Base-by-base conservation (phyloP, 148 eudicot genomes). In the Selenicereus undatus region DNA sequence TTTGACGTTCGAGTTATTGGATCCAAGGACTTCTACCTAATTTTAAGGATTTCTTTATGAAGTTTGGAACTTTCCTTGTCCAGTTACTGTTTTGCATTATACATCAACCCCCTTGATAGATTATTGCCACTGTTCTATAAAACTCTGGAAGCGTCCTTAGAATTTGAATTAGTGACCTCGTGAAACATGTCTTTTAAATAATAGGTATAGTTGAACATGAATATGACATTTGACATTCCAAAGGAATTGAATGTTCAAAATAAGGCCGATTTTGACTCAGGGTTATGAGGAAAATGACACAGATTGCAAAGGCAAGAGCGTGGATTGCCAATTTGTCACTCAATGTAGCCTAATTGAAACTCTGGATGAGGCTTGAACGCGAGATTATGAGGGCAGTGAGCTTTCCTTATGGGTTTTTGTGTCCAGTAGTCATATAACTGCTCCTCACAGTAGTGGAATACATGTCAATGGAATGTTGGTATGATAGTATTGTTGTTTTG, bases 1-100 rank as follows among this genome's bases (percentile, higher is more conserved):
- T 32, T 32, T 32, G 32, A 32, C 2, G 32, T 32, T 32, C 32
- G 32, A 32, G 32, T 32, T 2, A 32, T 32, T 32, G 32, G 32
- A 16, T 75, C 2, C 29, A 18, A 62, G 27, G 58, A 74, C 29
- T 81, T 62, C 5, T 29, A 18, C 64, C 74, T 32, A 29, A 32
- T 22, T 69, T 8, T 24, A 27, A 29, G 24, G 35, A 50, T 29
- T 29, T 27, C 29, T 26, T 24, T 0, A 51, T 18, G 22, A 39
- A 39, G 14, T 69, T n/a, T 75, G 79, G 43, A 69, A 22, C 48
- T 26, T 75, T 42, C 11, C 64, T 29, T 72, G 32, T 21, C 72
- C 52, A 56, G n/a, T 79, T 65, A 54, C 60, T 79, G 80, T 21
- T 71, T 56, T 81, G 12, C 7, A 29, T 1, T 42, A 27, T 32